Evolutionary conservation across 352 stramenopile species (phyloP), one percentile per base, ranked within the genome.

Genomic region (Phytophthora syringae): DNA sequence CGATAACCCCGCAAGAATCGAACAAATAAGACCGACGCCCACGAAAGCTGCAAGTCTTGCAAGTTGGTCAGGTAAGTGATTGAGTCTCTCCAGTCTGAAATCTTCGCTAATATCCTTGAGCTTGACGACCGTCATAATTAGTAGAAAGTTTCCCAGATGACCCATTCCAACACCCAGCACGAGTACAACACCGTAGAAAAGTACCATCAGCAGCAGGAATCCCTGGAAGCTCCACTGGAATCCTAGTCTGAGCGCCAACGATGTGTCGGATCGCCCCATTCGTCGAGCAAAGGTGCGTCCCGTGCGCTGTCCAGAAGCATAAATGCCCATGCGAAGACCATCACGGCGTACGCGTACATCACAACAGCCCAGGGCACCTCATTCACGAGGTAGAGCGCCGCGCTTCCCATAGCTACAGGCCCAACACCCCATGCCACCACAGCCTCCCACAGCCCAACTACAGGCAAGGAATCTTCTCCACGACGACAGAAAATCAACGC

Each of bases 241-340:
- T 32, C 86, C 82, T 25, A 93, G 52, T 15, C 67, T 54, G 21
- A 88, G 55, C 9, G 81, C 79, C 32, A 94, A 60, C 28, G 86
- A 94, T 37, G 72, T 77, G 16, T 68, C 59, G 0, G 59, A 56
- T 2, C 74, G 52, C 16, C 75, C 79, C 59, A 91, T 81, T 24
- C 84, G 80, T n/a, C 72, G 76, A 45, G 74, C 75, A 59, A 93
- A 90, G 86, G 86, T 27, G 80, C 86, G 52, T 94, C 86, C n/a
- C 72, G 72, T 30, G 81, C 83, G 70, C 84, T 93, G 49, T 91
- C 81, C 27, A 88, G 52, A 18, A 94, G 64, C 57, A 89, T 42
- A 69, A 78, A 92, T 20, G 82, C 75, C 54, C 82, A 60, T 21
- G 73, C 64, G 28, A 91, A 90, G 20, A 84, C 58, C 72, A 90